A percentile compares a stretch with the other conserved stretches of the same genome.
These are phyloP conservation scores for Coemansia asiatica DNA, from an alignment of 192 early-diverging fungal genomes.

Conservation along the genomic window DNA sequence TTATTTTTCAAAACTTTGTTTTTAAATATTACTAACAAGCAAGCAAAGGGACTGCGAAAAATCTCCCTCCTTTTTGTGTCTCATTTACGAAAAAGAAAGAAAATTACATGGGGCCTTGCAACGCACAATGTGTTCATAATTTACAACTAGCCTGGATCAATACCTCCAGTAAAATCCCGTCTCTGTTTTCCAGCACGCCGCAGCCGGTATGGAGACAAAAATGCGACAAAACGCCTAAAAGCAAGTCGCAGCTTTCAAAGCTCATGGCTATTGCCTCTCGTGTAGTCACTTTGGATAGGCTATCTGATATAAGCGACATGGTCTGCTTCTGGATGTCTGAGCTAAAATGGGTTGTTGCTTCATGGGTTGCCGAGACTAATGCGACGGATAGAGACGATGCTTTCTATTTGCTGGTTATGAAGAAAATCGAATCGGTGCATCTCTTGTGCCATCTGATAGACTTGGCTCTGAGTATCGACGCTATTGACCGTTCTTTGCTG, in stretches of 20 bases:
- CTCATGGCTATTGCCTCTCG: constrained; percentile 13
- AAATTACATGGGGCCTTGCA: constrained; percentile 32
- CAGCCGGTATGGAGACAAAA: constrained; percentile 27
- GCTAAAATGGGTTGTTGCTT: constrained; percentile 8
- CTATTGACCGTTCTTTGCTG: neutral
- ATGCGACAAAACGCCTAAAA: constrained; percentile 2
- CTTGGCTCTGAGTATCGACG: neutral
- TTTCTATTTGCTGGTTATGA: neutral
- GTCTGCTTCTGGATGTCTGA: constrained; percentile 18
- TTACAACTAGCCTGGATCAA: constrained; percentile 23
- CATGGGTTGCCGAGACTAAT: neutral
- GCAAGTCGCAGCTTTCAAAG: constrained; percentile 4
- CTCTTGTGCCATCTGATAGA: neutral
- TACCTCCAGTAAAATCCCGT: constrained; percentile 4
- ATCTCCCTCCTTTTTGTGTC: neutral
- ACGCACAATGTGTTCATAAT: constrained; percentile 38
- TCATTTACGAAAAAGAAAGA: neutral
- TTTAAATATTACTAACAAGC: neutral
- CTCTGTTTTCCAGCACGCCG: constrained; percentile 17
- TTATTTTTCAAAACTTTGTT: neutral
- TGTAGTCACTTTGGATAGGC: neutral
- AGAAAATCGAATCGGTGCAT: neutral
- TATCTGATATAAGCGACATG: neutral
- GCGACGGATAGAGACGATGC: neutral
- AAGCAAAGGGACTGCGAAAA: neutral